Base-by-base conservation (phyloP, 2,329 filamentous ascomycete species). In the Alternaria hordeiaustralica region DNA sequence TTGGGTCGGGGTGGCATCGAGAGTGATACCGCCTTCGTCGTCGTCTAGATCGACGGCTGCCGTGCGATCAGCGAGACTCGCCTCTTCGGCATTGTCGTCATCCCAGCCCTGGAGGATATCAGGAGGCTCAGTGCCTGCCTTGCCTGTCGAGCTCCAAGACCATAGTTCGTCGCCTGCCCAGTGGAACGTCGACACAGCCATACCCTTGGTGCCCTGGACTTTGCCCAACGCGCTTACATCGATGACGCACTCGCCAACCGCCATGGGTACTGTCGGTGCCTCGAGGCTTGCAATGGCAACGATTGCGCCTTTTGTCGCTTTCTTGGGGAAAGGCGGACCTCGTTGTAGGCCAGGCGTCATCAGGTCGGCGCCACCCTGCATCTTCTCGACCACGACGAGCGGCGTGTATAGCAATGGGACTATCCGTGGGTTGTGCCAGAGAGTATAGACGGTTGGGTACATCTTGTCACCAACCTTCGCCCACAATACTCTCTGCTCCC, bases 121-220 rank as follows among this genome's bases (percentile, higher is more conserved):
- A 1, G 89, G 88, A 12, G 86, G 80, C 15, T 83, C 78, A 43
- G 80, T 79, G 10, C 87, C 88, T 18, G 85, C 82, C 62, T 82
- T 85, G 6, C 84, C 86, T 26, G 80, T 82, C 30, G 84, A 81
- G 70, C 85, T 88, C 86, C 87, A 90, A 5, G 82, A 82, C 88
- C 89, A 91, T n/a, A 90, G 73, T 78, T 92, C 89, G 78, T 92
- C 89, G 1, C 89, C 88, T 64, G 85, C 84, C 89, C 89, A 91
- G 72, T 91, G 89, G 53, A 91, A 79, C 5, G 87, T 88, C 66
- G 87, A 84, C 10, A 91, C 88, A 2, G 89, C 89, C 78, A 88
- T 86, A 0, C 89, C 89, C 72, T 88, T 90, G 13, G 83, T 81
- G 0, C 89, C 89, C 71, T 87, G 85, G 6, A 89, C 87, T 28